Conservation (phyloP, 164 flowering plant genomes). For the Hamamelis virginiana region DNA sequence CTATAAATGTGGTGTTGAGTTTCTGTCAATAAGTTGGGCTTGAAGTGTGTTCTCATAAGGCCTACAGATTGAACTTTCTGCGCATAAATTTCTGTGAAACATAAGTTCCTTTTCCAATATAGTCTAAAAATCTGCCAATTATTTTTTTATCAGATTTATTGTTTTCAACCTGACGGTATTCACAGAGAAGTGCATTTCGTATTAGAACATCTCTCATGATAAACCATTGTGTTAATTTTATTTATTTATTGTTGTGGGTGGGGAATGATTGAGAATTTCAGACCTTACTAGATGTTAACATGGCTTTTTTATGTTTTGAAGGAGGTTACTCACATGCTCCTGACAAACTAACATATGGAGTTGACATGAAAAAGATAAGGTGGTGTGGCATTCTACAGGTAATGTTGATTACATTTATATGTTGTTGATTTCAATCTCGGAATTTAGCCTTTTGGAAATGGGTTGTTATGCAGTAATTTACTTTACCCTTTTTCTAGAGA, state of each 20-base stretch:
- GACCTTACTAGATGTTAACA: neutral
- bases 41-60: neutral
- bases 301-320: conserved; percentile 22
- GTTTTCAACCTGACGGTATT: too few species aligned
- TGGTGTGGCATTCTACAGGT: conserved; percentile 97
- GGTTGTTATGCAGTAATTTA: conserved; percentile 6
- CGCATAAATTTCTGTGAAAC: neutral
- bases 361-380: conserved; percentile 69
- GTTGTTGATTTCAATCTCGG: neutral
- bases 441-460: neutral
- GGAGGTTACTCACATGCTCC: conserved; percentile 92
- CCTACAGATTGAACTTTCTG: neutral
- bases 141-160: too few species aligned
- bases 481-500: conserved; percentile 48
- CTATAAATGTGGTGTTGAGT: neutral
- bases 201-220: too few species aligned
- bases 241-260: neutral
- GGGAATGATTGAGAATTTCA: too few species aligned
- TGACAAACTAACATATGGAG: conserved; percentile 78
- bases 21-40: too few species aligned
- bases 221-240: too few species aligned
- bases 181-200: too few species aligned
- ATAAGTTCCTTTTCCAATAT: neutral
- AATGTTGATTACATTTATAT: conserved; percentile 1
- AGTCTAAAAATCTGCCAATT: too few species aligned